Percentiles rank a stretch among this genome's conserved stretches.
phyloP scores from a whole-genome alignment of 495 filamentous ascomycete species.

The Hypoxylon intermedium region DNA sequence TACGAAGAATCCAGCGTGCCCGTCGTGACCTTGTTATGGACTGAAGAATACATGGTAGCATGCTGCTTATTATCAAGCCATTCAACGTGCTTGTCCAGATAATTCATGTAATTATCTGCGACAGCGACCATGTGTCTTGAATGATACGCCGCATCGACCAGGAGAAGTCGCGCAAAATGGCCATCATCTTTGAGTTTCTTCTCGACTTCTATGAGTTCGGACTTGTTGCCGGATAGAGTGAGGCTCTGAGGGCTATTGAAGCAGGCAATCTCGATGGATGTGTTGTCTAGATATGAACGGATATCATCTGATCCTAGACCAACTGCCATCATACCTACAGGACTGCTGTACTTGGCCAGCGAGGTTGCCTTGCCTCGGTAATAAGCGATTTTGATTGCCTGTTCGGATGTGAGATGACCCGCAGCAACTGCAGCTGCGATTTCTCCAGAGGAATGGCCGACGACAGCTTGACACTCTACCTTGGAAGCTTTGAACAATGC shows the following conservation, averaged over 20 bases:
- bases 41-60: not conserved
- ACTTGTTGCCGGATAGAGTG: constrained; percentile 53
- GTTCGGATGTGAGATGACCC: constrained; percentile 22
- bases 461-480: constrained; percentile 46
- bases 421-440: constrained; percentile 50
- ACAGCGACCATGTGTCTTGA: constrained; percentile 52
- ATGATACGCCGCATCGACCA: constrained; percentile 53
- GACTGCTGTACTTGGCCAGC: not conserved
- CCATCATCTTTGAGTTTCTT: constrained; percentile 34
- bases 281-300: constrained; percentile 19
- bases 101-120: constrained; percentile 17
- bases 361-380: constrained; percentile 38
- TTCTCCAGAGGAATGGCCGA: constrained; percentile 52
- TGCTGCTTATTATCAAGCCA: not conserved
- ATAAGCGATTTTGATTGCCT: constrained; percentile 42
- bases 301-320: not conserved
- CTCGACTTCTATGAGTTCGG: constrained; percentile 46
- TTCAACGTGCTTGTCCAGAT: not conserved
- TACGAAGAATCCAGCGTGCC: constrained; percentile 25
- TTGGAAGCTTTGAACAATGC: constrained; percentile 54
- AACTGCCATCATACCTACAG: constrained; percentile 18
- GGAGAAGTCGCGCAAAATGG: constrained; percentile 47
- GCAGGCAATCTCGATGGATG: constrained; percentile 49
- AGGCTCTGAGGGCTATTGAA: constrained; percentile 54
- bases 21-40: not conserved